Percentiles rank a stretch among this genome's conserved stretches.
Conservation (phyloP, 495 filamentous ascomycete species). For the Haplographium delicatum region DNA sequence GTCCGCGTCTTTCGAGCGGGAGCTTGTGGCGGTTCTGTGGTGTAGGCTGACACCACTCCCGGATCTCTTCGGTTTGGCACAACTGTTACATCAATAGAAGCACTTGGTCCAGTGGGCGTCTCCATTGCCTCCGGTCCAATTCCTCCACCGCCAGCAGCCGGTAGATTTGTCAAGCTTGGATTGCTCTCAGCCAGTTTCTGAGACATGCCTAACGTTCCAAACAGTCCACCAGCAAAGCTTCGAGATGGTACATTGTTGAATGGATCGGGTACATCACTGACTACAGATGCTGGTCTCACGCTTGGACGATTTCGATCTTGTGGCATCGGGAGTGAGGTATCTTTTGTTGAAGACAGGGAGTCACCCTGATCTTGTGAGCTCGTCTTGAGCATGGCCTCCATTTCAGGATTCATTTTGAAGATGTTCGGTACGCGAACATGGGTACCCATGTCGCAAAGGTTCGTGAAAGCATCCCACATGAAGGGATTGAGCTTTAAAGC, state of each 20-base stretch:
- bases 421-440: conserved; percentile 75
- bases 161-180: conserved; percentile 28
- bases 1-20: conserved; percentile 23
- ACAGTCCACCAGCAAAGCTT: conserved; percentile 27
- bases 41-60: conserved; percentile 20
- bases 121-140: conserved; percentile 30
- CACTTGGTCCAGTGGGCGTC: conserved; percentile 30
- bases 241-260: conserved; percentile 24
- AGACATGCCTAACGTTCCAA: conserved; percentile 49
- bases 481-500: conserved; percentile 88
- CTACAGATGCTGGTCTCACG: conserved; percentile 14
- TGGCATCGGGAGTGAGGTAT: conserved; percentile 10
- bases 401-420: conserved; percentile 71
- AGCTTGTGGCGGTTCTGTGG: conserved; percentile 27
- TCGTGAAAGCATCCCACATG: conserved; percentile 95
- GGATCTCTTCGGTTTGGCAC: conserved; percentile 19
- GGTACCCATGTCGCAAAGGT: conserved; percentile 63
- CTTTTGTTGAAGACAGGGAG: conserved; percentile 4
- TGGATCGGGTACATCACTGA: conserved; percentile 26
- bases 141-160: conserved; percentile 26
- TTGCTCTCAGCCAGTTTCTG: conserved; percentile 52
- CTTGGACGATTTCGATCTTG: conserved; percentile 20
- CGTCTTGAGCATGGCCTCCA: conserved; percentile 35
- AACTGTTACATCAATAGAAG: conserved; percentile 20
- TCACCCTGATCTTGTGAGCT: conserved; percentile 17